Evolutionary conservation across 2,329 filamentous ascomycete species (phyloP), one percentile per base, ranked within the genome.

Genomic region (Xylariaceae sp.): DNA sequence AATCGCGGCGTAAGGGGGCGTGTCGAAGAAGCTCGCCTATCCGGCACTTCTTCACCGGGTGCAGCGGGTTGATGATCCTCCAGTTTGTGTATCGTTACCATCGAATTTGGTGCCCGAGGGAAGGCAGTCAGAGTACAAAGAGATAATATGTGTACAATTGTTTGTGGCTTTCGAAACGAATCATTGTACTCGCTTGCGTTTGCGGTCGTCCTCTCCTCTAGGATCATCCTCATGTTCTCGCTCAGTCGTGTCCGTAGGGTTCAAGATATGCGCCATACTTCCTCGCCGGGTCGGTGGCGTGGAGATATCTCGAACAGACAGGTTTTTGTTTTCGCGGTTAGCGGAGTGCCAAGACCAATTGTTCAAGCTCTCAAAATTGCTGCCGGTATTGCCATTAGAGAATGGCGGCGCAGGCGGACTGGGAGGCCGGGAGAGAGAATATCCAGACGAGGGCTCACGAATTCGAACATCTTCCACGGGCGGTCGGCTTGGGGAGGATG

Each of bases 201-300:
- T 88, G 50, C 82, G 76, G 64, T 84, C 82, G 9, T 84, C 82
- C 18, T 85, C 82, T 18, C 79, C 81, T 37, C 82, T 74, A 0
- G 74, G 75, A 49, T 82, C 81, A 58, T 83, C 82, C 58, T 84
- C 82, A 34, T 83, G 80, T 4, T 81, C 79, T 44, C 80, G 75
- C 70, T 84, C 82, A 4, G 76, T 76, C 17, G 79, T 83, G 55
- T 83, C 81, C 23, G 81, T 82, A 0, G 82, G 82, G 66, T 85
- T 85, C n/a, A 85, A 73, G 15, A 85, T 85, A 61, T 85, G 82
- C 0, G 82, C 82, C 82, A 85, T 85, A 71, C 82, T 85, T 23
- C 82, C 82, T 53, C 82, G 73, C 51, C 82, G 73, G 0, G 82
- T 85, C 0, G 81, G 79, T 1, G 82, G 82, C 0, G 76, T 80